phyloP scores from a whole-genome alignment of 2,329 filamentous ascomycete genomes.

The Celoporthe dispersa region DNA sequence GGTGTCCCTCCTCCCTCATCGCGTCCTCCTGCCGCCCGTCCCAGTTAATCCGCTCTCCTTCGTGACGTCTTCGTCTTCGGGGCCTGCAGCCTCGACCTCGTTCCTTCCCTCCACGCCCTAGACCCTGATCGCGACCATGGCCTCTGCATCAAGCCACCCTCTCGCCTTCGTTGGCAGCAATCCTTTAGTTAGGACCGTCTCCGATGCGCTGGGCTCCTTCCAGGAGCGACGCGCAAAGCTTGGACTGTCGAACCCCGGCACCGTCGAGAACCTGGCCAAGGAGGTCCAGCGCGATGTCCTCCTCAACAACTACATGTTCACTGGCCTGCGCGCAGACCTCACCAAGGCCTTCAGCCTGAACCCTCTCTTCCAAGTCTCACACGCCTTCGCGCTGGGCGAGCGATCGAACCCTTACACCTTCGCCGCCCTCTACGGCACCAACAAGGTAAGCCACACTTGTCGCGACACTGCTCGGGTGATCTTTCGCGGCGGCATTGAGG shows the following conservation, averaged over 20 bases:
- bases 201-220: slow-evolving; percentile 81
- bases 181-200: slow-evolving; percentile 68
- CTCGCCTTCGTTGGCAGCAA: slow-evolving; percentile 75
- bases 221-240: slow-evolving; percentile 85
- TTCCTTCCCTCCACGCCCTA: background rate
- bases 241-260: slow-evolving; percentile 89
- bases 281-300: slow-evolving; percentile 97
- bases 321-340: slow-evolving; percentile 91
- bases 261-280: slow-evolving; percentile 80
- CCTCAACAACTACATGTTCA: slow-evolving; percentile 95
- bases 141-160: slow-evolving; percentile 52
- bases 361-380: slow-evolving; percentile 95
- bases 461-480: slow-evolving; percentile 24
- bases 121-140: slow-evolving; percentile 49
- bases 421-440: slow-evolving; percentile 89
- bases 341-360: slow-evolving; percentile 95
- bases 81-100: slow-evolving; percentile 19
- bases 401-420: slow-evolving; percentile 93
- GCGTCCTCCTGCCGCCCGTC: slow-evolving; percentile 20
- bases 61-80: slow-evolving; percentile 30
- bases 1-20: slow-evolving; percentile 14
- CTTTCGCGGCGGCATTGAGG: slow-evolving; percentile 2
- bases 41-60: slow-evolving; percentile 20
- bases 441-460: slow-evolving; percentile 67
- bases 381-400: slow-evolving; percentile 95